Conservation (phyloP, 2,329 filamentous ascomycete genomes). For the Leptodontidium sp. region DNA sequence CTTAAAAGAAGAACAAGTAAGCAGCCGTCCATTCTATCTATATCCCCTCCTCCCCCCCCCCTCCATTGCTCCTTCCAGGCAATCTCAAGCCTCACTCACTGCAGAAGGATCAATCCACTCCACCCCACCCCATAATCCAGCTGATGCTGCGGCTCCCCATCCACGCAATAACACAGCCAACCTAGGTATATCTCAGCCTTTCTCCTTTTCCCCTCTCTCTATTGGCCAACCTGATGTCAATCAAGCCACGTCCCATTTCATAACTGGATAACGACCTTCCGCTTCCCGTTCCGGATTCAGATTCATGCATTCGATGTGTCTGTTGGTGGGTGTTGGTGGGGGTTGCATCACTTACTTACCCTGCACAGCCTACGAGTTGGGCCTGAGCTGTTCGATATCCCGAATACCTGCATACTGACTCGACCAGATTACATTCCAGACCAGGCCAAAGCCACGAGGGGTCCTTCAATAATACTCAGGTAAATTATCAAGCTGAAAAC, state of each 20-base stretch:
- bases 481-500: not conserved
- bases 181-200: slow-evolving; percentile 12
- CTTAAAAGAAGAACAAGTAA: not conserved
- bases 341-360: not conserved
- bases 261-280: not conserved
- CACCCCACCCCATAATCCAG: not conserved
- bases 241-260: not conserved
- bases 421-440: not conserved
- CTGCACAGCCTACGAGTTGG: too few species aligned
- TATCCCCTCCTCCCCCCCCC: not conserved
- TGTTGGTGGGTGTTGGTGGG: slow-evolving; percentile 4
- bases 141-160: slow-evolving; percentile 8
- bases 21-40: slow-evolving; percentile 9
- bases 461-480: not conserved
- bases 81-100: slow-evolving; percentile 4
- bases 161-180: slow-evolving; percentile 6
- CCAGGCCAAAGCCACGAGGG: not conserved
- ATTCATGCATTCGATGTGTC: slow-evolving; percentile 8
- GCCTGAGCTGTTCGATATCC: not conserved
- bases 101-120: slow-evolving; percentile 11
- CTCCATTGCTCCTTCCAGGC: not conserved
- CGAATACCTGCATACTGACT: not conserved
- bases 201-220: not conserved
- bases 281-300: slow-evolving; percentile 1
- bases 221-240: not conserved